These are phyloP conservation scores for Cubamyces sp. DNA, from an alignment of 768 basidiomycete species.

Conservation along the genomic window DNA sequence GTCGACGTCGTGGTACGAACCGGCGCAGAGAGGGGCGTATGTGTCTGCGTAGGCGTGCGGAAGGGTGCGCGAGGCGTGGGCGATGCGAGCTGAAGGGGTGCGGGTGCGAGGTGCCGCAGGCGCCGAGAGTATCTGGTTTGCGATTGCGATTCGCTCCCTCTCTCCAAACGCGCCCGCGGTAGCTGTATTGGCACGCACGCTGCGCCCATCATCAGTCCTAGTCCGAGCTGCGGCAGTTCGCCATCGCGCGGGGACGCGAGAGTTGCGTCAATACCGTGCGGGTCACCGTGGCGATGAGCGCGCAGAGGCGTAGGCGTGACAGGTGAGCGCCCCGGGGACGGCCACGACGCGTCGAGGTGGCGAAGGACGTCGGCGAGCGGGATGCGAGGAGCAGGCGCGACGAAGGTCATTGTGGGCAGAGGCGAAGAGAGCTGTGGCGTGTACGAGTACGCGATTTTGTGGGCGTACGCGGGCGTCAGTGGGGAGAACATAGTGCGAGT, in stretches of 20 bases:
- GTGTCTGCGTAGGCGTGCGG: slow-evolving; percentile 1
- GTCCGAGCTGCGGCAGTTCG: slow-evolving; percentile 3
- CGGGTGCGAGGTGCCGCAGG: slow-evolving; percentile 25
- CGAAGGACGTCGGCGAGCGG: slow-evolving; percentile 15
- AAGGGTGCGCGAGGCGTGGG: slow-evolving; percentile 16
- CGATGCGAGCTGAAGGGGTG: slow-evolving; percentile 25
- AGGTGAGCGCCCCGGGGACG: slow-evolving; percentile 6
- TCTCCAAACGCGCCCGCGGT: slow-evolving; percentile 2
- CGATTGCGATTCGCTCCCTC: slow-evolving; percentile 7
- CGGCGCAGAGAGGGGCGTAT: not conserved
- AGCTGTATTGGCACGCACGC: slow-evolving; percentile 6
- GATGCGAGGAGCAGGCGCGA: slow-evolving; percentile 10
- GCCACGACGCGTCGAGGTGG: slow-evolving; percentile 10
- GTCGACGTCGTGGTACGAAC: not conserved
- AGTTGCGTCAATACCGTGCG: not conserved
- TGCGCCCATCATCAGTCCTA: slow-evolving; percentile 14
- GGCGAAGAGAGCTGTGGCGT: slow-evolving; percentile 1
- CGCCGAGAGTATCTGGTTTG: slow-evolving; percentile 24
- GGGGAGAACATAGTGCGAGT: slow-evolving; percentile 14
- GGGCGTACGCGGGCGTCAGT: slow-evolving; percentile 13
- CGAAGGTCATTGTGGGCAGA: slow-evolving; percentile 16
- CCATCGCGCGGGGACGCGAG: not conserved
- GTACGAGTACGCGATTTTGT: slow-evolving; percentile 3
- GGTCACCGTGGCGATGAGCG: not conserved
- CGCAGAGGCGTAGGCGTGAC: not conserved